Evolutionary conservation across 805 yeast species (phyloP).

Genomic region (Millerago galiae): DNA sequence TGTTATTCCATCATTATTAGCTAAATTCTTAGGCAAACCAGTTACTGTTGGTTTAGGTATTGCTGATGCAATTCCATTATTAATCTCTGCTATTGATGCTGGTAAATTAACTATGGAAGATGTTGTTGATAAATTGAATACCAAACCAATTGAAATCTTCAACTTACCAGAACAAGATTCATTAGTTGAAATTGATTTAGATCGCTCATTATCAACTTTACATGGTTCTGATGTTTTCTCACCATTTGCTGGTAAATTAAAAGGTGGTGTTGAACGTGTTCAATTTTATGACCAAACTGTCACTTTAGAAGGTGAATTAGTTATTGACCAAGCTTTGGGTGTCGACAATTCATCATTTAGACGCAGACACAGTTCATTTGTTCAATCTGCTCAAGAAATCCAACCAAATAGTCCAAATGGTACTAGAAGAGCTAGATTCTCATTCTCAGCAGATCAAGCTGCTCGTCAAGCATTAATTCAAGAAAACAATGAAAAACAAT

Average conservation of each 20-base stretch:
- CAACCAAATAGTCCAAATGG: slow-evolving; percentile 25
- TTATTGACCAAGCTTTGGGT: slow-evolving; percentile 57
- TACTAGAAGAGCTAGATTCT: slow-evolving; percentile 40
- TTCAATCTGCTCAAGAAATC: slow-evolving; percentile 20
- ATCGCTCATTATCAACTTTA: slow-evolving; percentile 47
- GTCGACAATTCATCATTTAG: slow-evolving; percentile 26
- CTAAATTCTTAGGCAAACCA: slow-evolving; percentile 55
- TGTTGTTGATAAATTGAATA: slow-evolving; percentile 66
- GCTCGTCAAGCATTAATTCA: slow-evolving; percentile 24
- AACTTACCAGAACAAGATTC: slow-evolving; percentile 78
- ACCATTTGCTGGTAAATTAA: slow-evolving; percentile 51
- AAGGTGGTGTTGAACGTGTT: slow-evolving; percentile 88
- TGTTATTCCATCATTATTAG: slow-evolving; percentile 64
- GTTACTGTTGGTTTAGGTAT: slow-evolving; percentile 71
- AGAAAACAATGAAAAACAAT: slow-evolving; percentile 21
- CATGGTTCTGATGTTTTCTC: slow-evolving; percentile 41
- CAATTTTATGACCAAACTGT: slow-evolving; percentile 71
- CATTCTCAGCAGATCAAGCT: slow-evolving; percentile 40
- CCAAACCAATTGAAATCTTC: slow-evolving; percentile 77
- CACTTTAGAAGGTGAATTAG: slow-evolving; percentile 74
- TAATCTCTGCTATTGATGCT: slow-evolving; percentile 71
- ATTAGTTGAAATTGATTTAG: slow-evolving; percentile 75
- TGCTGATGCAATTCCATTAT: slow-evolving; percentile 73
- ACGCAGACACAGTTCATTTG: slow-evolving; percentile 23
- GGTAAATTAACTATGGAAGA: slow-evolving; percentile 69